Evolutionary conservation across 2,329 filamentous ascomycete species (phyloP), one percentile per base, ranked within the genome.

Genomic region (Phoma sp.): DNA sequence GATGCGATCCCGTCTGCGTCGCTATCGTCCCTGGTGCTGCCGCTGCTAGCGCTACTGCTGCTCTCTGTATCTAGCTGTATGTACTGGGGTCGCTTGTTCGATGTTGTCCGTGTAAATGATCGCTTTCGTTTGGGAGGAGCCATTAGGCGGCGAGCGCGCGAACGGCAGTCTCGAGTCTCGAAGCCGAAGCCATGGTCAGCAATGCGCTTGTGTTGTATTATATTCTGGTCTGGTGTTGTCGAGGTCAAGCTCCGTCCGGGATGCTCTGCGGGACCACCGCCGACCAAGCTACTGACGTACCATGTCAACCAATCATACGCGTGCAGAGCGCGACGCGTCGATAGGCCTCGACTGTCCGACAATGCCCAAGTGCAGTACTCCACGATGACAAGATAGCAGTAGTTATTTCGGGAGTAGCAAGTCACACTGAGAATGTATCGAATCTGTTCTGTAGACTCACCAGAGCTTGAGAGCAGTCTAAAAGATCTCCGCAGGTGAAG

Each of bases 131-230:
- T 71, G 23, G 45, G n/a, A 5, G 55, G 23, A 23, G 63, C 62
- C 69, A 72, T 72, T 57, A 72, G 63, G 51, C 67, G 62, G 62
- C 50, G 38, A 13, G 30, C 52, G 58, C 59, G 60, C 58, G 56
- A 22, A 23, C 27, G 37, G 36, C 41, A 6, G 9, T 42, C 32
- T 11, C 4, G n/a, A 22, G 33, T 35, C 54, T 59, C 11, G 2
- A 7, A 32, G 41, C 25, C 35, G 32, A 42, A 32, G 59, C 64
- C 67, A 72, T 71, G 47, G 57, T 69, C 49, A 64, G 52, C 36
- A 47, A 36, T 25, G 11, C 14, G 43, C 23, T 24, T 42, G 30
- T n/a, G 46, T 37, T 37, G 47, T 22, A 46, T 29, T 8, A 37
- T 36, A 30, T 38, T 14, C 25, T 44, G 24, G 18, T 18, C 18